Percentiles rank a stretch among this genome's conserved stretches.
Evolutionary conservation across 371 early-diverging fungal genomes (phyloP).

Genomic region (Vittaforma corneae): DNA sequence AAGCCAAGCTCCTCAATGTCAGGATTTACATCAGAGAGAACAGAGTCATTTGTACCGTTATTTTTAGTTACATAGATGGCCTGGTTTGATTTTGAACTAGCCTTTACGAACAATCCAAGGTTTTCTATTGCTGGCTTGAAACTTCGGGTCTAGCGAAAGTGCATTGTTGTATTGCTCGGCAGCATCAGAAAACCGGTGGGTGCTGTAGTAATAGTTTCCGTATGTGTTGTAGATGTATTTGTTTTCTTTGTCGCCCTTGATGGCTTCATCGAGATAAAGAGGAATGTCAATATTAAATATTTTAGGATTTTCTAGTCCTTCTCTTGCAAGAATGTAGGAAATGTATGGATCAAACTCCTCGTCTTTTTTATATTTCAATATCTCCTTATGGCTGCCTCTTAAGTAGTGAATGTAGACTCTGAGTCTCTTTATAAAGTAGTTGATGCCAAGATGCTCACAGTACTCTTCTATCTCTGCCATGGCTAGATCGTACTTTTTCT

Average conservation of each 20-base stretch:
- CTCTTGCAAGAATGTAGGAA: neutral
- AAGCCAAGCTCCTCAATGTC: conserved; percentile 3
- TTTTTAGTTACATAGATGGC: neutral
- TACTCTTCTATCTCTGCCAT: neutral
- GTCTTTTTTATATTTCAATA: neutral
- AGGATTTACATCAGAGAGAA: conserved; percentile 5
- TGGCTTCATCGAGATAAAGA: neutral
- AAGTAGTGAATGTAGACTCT: neutral
- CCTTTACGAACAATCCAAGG: neutral
- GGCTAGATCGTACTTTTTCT: neutral
- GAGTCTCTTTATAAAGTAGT: neutral
- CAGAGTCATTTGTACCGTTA: neutral
- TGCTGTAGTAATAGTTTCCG: neutral
- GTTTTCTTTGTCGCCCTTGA: neutral
- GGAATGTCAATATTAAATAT: neutral
- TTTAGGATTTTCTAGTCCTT: neutral
- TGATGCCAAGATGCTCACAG: neutral
- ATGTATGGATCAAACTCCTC: conserved; percentile 7
- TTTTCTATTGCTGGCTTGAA: conserved; percentile 4
- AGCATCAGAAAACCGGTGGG: neutral
- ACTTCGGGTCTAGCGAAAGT: neutral
- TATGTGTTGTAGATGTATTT: neutral
- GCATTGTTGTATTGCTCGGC: neutral
- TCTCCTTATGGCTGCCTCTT: neutral
- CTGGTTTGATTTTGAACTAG: neutral